Evolutionary conservation across 163 green algal genomes (phyloP), one percentile per base, ranked within the genome.

Genomic region (Volvox carteri): DNA sequence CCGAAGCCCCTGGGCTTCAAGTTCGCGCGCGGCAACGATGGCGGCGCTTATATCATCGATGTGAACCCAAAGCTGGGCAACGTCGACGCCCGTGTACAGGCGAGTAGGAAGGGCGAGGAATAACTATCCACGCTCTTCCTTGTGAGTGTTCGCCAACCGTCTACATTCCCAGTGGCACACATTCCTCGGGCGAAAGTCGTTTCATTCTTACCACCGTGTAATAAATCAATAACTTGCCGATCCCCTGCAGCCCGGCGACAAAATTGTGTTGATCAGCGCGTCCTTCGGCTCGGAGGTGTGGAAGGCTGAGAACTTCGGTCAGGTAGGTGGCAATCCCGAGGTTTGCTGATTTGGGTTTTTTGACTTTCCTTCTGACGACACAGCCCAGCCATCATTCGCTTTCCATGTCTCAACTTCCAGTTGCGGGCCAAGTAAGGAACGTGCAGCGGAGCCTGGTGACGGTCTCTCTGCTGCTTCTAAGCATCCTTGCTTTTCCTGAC

Each of bases 201-300:
- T n/a, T n/a, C n/a, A n/a, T n/a, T n/a, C n/a, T n/a, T n/a, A n/a
- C n/a, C n/a, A n/a, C n/a, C n/a, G n/a, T n/a, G n/a, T n/a, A n/a
- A n/a, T n/a, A n/a, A n/a, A n/a, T n/a, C n/a, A n/a, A n/a, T n/a
- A n/a, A n/a, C n/a, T n/a, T n/a, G n/a, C n/a, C n/a, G n/a, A n/a
- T 73, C 28, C 14, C 62, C 30, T 44, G 78, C 88, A 97, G 95
- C 89, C 93, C 56, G 97, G 98, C n/a, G 98, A 99, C 93, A 99
- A 99, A 92, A 94, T 99, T 30, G 88, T 99, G 5, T 78, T 95
- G 89, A 96, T 98, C 80, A 96, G 88, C 50, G 97, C 97, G 0
- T 98, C 97, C 23, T 99, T 99, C 91, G 97, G 97, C 33, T 75
- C 44, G 42, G 97, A 99, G 46, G 93, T 99, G 1, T 99, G 97